Base-by-base conservation (phyloP, 805 yeast genomes). In the Barnettozyma botsteinii region DNA sequence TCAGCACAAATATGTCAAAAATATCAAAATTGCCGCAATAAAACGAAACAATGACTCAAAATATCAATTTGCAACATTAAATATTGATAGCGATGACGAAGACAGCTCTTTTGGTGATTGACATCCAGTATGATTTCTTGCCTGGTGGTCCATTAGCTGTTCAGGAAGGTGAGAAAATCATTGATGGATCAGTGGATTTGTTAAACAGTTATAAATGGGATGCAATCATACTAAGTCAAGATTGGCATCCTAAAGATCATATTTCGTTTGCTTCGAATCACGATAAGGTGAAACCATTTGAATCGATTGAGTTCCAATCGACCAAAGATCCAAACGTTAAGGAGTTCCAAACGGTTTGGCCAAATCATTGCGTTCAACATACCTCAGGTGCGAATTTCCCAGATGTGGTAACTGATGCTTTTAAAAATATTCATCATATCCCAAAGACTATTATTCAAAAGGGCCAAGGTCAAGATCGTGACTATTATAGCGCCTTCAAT, bases 81-180 rank as follows among this genome's bases (percentile, higher is more conserved):
- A 31, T 8, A 15, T 20, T 20, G 15, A 24, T n/a, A 12, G 22
- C 26, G 15, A 47, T 42, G 48, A 8, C 47, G 19, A 45, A 52
- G 44, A 39, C 72, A 5, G 95, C 95, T 0, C 63, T 89, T 26
- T 62, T 88, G 0, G 70, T 89, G 0, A 73, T 89, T 14, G 98
- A 89, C 52, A 62, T 89, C 12, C 97, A 89, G 57, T 79, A 83
- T 47, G 97, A 91, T 57, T 89, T 89, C 58, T 66, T 88, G 3
- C 91, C 91, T 5, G 80, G 87, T 1, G 97, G 96, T 0, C 62
- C 93, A 0, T 62, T 89, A 32, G 94, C 93, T 0, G 93, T 87
- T 1, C 51, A 66, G 0, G 65, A 69, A 7, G 96, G 95, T 4
- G 66, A 81, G 12, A 62, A 60, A 0, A 65, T 85, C 8, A 69